These are phyloP conservation scores for Wickerhamiella azymoides DNA, from an alignment of 805 yeast genomes.

Conservation along the genomic window DNA sequence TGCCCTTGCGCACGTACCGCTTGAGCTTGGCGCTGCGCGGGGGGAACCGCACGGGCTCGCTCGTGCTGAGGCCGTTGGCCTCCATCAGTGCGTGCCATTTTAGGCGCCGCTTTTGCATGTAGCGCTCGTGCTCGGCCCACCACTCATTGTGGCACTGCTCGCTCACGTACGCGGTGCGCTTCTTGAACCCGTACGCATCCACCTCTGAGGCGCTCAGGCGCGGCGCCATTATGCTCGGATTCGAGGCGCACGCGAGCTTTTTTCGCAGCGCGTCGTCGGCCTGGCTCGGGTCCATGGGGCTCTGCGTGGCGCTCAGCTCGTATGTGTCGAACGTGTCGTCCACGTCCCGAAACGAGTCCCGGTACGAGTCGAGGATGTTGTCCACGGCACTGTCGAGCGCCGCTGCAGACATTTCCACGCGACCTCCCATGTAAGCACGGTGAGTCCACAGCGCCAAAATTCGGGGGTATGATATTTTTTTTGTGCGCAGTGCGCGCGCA, in stretches of 20 bases:
- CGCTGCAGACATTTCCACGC: constrained; percentile 21
- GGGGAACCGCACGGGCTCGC: constrained; percentile 27
- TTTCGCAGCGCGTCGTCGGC: neutral
- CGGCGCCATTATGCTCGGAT: constrained; percentile 6
- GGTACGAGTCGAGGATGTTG: neutral
- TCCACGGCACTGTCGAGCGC: neutral
- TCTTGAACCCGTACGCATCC: constrained; percentile 83
- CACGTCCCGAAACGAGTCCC: neutral
- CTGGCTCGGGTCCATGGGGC: neutral
- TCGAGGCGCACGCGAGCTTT: constrained; percentile 4
- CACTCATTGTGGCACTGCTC: constrained; percentile 52
- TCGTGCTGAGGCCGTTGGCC: constrained; percentile 45
- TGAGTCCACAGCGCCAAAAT: neutral
- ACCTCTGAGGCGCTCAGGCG: constrained; percentile 11
- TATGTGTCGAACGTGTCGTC: neutral
- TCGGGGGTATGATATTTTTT: too few species aligned
- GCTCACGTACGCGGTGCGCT: constrained; percentile 40
- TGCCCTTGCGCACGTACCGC: constrained; percentile 75
- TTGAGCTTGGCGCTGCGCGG: constrained; percentile 32
- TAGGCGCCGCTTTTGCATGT: constrained; percentile 47
- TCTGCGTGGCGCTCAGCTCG: neutral
- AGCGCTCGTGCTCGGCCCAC: constrained; percentile 57
- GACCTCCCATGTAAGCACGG: constrained; percentile 11
- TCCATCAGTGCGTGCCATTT: constrained; percentile 65
- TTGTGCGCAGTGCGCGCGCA: too few species aligned